These are phyloP conservation scores for Ilex paraguariensis DNA, from an alignment of 305 asterid species.

Conservation along the genomic window DNA sequence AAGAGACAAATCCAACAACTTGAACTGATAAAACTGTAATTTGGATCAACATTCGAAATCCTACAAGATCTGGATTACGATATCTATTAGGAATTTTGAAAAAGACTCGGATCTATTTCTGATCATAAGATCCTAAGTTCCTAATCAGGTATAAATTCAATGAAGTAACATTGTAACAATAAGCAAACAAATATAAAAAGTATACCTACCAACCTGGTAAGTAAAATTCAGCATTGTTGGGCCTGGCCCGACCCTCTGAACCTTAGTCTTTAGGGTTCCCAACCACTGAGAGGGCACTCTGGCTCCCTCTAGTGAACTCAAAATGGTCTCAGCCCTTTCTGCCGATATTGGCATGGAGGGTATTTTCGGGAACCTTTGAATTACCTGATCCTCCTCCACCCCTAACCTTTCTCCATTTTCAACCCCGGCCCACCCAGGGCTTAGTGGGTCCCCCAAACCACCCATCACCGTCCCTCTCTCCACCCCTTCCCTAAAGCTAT, in stretches of 20 bases:
- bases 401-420: constrained; percentile 59
- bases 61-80: too few species aligned
- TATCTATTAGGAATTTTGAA: too few species aligned
- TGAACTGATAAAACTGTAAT: too few species aligned
- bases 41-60: too few species aligned
- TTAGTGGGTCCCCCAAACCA: constrained; percentile 91
- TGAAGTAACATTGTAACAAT: too few species aligned
- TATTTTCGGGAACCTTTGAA: constrained; percentile 50
- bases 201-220: constrained; percentile 47
- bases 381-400: constrained; percentile 42
- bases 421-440: constrained; percentile 79
- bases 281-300: constrained; percentile 51
- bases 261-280: constrained; percentile 25
- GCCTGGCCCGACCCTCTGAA: constrained; percentile 69
- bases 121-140: too few species aligned
- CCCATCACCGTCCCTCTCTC: constrained; percentile 93
- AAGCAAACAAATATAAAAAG: background rate
- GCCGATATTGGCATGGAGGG: constrained; percentile 84
- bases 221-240: constrained; percentile 66
- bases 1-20: too few species aligned
- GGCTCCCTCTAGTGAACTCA: constrained; percentile 53
- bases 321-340: constrained; percentile 52
- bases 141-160: too few species aligned
- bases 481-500: constrained; percentile 44
- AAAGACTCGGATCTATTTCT: too few species aligned